Conservation (phyloP, 2,329 filamentous ascomycete genomes). For the Pseudogymnoascus sp. region DNA sequence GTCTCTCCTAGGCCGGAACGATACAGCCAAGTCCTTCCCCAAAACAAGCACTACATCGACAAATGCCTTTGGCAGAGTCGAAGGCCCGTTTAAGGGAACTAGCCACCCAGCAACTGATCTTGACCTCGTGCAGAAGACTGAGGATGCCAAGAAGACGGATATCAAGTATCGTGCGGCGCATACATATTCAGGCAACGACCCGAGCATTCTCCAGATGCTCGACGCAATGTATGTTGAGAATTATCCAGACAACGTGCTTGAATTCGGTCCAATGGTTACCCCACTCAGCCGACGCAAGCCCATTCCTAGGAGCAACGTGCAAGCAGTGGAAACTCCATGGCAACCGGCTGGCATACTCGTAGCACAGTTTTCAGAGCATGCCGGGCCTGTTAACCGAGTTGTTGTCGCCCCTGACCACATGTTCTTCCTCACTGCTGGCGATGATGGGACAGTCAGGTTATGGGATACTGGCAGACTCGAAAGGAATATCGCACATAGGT, state of each 20-base stretch:
- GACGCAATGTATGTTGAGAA: conserved; percentile 77
- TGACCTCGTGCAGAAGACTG: conserved; percentile 31
- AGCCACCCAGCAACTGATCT: conserved; percentile 31
- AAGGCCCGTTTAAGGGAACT: conserved; percentile 37
- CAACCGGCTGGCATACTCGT: conserved; percentile 76
- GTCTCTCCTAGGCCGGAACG: conserved; percentile 50
- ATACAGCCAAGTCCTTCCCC: conserved; percentile 52
- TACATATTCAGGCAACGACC: conserved; percentile 75
- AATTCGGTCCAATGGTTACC: conserved; percentile 75
- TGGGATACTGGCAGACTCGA: conserved; percentile 91
- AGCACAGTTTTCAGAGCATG: conserved; percentile 83
- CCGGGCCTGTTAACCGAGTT: conserved; percentile 71
- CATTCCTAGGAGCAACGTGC: conserved; percentile 30
- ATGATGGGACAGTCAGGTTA: conserved; percentile 83
- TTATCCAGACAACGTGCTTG: conserved; percentile 55
- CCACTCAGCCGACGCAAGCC: conserved; percentile 52
- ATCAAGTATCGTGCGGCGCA: conserved; percentile 58
- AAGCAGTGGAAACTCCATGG: conserved; percentile 55
- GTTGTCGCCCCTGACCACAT: conserved; percentile 79
- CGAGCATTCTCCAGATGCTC: conserved; percentile 61
- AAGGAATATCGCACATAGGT: conserved; percentile 80
- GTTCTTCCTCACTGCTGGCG: conserved; percentile 90
- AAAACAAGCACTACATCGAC: conserved; percentile 53
- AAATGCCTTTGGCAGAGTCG: conserved; percentile 58
- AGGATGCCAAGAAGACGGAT: conserved; percentile 29